Evolutionary conservation across 2,329 filamentous ascomycete species (phyloP).

Genomic region (Fusarium sp.): DNA sequence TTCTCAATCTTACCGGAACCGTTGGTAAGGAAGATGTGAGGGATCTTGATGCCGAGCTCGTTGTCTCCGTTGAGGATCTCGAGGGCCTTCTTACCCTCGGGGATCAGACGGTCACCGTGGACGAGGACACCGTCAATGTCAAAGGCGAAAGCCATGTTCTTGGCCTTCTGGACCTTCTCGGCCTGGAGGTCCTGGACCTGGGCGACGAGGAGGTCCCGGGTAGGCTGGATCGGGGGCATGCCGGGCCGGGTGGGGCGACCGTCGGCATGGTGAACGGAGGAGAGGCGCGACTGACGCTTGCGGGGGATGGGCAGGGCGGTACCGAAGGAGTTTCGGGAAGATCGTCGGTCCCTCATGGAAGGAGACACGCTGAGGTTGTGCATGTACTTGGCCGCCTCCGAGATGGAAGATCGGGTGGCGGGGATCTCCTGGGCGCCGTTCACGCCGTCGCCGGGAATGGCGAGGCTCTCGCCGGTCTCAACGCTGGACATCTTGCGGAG

Average conservation of each 20-base stretch:
- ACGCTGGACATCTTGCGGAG: conserved; percentile 38
- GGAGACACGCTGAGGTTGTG: conserved; percentile 77
- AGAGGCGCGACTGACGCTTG: conserved; percentile 76
- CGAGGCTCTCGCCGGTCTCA: conserved; percentile 35
- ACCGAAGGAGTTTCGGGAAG: conserved; percentile 82
- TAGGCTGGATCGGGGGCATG: conserved; percentile 70
- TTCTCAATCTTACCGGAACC: conserved; percentile 91
- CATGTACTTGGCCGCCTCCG: conserved; percentile 77
- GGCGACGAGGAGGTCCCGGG: conserved; percentile 75
- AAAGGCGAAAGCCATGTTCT: conserved; percentile 83
- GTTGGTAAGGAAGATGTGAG: conserved; percentile 93
- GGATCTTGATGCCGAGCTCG: conserved; percentile 83
- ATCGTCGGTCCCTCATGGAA: conserved; percentile 74
- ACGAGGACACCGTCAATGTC: conserved; percentile 93
- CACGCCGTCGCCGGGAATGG: conserved; percentile 57
- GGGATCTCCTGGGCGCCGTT: conserved; percentile 75
- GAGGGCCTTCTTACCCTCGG: conserved; percentile 79
- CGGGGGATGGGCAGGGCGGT: conserved; percentile 78
- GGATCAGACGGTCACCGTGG: conserved; percentile 81
- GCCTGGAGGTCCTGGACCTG: conserved; percentile 76
- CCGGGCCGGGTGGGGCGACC: conserved; percentile 63
- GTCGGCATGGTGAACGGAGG: conserved; percentile 67
- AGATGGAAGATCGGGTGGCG: conserved; percentile 74
- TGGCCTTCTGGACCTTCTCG: conserved; percentile 75
- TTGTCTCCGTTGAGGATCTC: conserved; percentile 76